Conservation (phyloP, 306 rosid species). For the Castanopsis chinensis region DNA sequence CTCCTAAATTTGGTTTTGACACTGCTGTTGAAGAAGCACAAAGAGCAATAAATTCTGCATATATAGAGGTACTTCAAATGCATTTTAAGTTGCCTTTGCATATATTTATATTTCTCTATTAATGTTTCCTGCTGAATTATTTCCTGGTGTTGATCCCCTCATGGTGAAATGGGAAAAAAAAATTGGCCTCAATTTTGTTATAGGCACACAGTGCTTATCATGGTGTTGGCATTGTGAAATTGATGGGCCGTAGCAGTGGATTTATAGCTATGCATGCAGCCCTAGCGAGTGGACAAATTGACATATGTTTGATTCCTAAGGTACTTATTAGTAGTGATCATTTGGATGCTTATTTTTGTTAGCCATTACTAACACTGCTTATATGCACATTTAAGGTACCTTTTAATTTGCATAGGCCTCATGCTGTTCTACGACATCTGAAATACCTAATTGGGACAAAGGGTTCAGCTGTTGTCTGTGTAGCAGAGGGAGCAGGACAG, state of each 20-base stretch:
- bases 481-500: constrained; percentile 99
- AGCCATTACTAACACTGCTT: constrained; percentile 8
- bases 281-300: constrained; percentile 93
- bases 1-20: constrained; percentile 64
- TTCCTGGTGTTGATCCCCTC: background rate
- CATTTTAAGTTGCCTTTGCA: background rate
- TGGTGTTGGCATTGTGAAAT: constrained; percentile 89
- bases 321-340: constrained; percentile 36
- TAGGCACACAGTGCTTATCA: constrained; percentile 99
- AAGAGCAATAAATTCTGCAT: constrained; percentile 95
- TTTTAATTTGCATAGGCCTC: constrained; percentile 78
- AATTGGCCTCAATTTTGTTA: constrained; percentile 13
- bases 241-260: constrained; percentile 99
- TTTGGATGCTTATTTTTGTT: constrained; percentile 11
- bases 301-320: constrained; percentile 96
- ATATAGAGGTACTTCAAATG: constrained; percentile 68
- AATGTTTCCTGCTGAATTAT: background rate
- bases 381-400: constrained; percentile 58
- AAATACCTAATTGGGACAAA: constrained; percentile 82
- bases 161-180: constrained; percentile 12
- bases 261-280: constrained; percentile 98
- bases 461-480: constrained; percentile 94
- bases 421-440: constrained; percentile 80
- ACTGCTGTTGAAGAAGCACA: constrained; percentile 99
- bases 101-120: background rate